Evolutionary conservation across 2,329 filamentous ascomycete genomes (phyloP).

Genomic region (Diplodia mutila): DNA sequence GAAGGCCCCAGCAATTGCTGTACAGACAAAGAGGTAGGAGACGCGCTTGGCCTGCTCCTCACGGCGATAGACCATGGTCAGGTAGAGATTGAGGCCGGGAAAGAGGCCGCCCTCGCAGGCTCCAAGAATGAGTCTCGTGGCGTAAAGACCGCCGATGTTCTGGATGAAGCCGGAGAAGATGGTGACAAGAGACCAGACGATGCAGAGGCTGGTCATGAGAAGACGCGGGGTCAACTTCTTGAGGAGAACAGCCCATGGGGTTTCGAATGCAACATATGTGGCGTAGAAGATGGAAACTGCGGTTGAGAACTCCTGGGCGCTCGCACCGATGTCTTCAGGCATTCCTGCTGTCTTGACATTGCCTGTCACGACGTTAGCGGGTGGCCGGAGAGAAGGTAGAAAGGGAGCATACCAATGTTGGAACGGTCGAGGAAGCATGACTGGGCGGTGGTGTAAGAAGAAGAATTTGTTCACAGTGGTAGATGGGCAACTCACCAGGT

Average conservation of each 20-base stretch:
- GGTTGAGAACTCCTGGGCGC: conserved; percentile 49
- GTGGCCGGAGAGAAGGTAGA: too few relatives aligned
- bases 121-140: conserved; percentile 41
- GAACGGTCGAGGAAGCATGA: conserved; percentile 59
- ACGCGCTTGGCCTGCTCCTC: conserved; percentile 48
- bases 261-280: conserved; percentile 56
- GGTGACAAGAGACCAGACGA: conserved; percentile 55
- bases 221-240: conserved; percentile 51
- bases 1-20: conserved; percentile 38
- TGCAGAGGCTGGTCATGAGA: conserved; percentile 45
- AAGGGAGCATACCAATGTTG: conserved; percentile 50
- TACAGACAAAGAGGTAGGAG: conserved; percentile 47
- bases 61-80: conserved; percentile 48
- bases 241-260: conserved; percentile 52
- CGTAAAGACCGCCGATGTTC: conserved; percentile 48
- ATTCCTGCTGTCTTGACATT: conserved; percentile 55
- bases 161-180: conserved; percentile 54
- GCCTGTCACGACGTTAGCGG: conserved; percentile 34
- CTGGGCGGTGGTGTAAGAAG: not conserved
- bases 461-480: not conserved
- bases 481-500: conserved; percentile 42
- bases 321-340: conserved; percentile 50
- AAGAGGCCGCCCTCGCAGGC: conserved; percentile 39
- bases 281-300: conserved; percentile 58
- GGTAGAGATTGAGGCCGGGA: conserved; percentile 45